Percentiles rank a stretch among this genome's conserved stretches.
phyloP scores from a whole-genome alignment of 306 rosid genomes.

The Rosa chinensis region DNA sequence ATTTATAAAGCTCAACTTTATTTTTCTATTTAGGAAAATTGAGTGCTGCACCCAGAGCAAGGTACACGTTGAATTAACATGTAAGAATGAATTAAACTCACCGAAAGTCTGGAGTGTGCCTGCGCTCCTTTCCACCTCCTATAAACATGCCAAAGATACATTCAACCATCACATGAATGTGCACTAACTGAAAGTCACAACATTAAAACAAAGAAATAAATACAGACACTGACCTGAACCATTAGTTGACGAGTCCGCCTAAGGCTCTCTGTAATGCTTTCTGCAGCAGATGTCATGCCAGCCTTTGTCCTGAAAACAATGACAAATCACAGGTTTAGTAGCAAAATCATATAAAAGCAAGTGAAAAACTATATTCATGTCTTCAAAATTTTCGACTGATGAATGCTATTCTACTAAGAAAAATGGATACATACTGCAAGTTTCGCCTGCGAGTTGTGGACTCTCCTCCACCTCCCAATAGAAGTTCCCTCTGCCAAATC shows the following conservation, averaged over 20 bases:
- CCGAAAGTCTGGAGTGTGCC: slow-evolving; percentile 72
- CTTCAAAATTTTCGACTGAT: slow-evolving; percentile 8
- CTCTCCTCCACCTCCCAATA: slow-evolving; percentile 89
- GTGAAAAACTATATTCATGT: neutral
- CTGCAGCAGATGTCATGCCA: slow-evolving; percentile 95
- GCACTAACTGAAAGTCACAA: neutral
- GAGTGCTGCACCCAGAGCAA: neutral
- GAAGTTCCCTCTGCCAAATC: slow-evolving; percentile 68
- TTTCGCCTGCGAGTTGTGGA: slow-evolving; percentile 85
- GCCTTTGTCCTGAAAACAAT: slow-evolving; percentile 71
- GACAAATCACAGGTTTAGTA: slow-evolving; percentile 16
- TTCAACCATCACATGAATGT: neutral
- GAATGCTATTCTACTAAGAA: neutral
- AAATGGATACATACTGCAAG: slow-evolving; percentile 61
- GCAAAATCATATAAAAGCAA: slow-evolving; percentile 12
- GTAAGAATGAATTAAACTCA: slow-evolving; percentile 30
- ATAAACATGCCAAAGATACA: neutral
- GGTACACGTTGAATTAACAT: neutral
- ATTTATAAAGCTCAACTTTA: neutral
- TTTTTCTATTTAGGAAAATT: neutral
- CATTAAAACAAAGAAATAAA: neutral
- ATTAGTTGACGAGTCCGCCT: slow-evolving; percentile 87
- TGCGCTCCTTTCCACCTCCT: slow-evolving; percentile 92
- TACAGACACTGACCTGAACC: slow-evolving; percentile 67
- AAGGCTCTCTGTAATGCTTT: slow-evolving; percentile 92